Percentiles rank a stretch among this genome's conserved stretches.
phyloP scores from a whole-genome alignment of 2,329 filamentous ascomycete genomes.

The Harringtonia aguacate region DNA sequence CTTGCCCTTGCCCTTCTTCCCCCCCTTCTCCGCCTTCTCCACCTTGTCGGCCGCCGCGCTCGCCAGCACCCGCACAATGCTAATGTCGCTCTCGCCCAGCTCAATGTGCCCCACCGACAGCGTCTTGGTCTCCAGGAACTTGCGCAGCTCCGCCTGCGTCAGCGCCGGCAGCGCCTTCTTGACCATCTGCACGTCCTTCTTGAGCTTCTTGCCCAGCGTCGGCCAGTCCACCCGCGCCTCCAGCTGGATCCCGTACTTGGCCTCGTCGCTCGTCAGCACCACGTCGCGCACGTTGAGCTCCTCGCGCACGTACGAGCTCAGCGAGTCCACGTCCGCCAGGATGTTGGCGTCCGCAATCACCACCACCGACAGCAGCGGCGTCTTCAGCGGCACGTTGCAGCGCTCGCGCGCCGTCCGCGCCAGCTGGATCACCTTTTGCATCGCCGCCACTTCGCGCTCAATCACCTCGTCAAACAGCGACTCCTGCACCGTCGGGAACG shows the following conservation, averaged over 20 bases:
- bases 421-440: constrained; percentile 94
- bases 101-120: constrained; percentile 80
- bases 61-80: constrained; percentile 65
- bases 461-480: constrained; percentile 81
- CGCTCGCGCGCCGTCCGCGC: constrained; percentile 79
- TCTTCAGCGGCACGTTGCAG: constrained; percentile 76
- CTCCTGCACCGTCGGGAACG: constrained; percentile 78
- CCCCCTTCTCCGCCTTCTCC: no score
- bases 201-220: constrained; percentile 89
- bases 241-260: constrained; percentile 85
- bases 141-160: constrained; percentile 69
- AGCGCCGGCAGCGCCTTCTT: constrained; percentile 80
- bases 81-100: constrained; percentile 71
- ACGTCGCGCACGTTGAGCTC: constrained; percentile 87
- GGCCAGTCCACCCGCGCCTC: constrained; percentile 88
- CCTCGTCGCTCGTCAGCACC: constrained; percentile 75
- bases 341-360: constrained; percentile 83
- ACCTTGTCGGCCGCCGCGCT: constrained; percentile 53
- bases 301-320: constrained; percentile 82
- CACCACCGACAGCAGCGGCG: constrained; percentile 77
- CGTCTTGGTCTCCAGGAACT: constrained; percentile 61
- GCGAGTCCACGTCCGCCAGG: constrained; percentile 72
- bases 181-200: constrained; percentile 85
- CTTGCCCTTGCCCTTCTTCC: background rate
- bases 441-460: constrained; percentile 75